phyloP scores from a whole-genome alignment of 2,329 filamentous ascomycete species.

The Sarocladium kiliense region DNA sequence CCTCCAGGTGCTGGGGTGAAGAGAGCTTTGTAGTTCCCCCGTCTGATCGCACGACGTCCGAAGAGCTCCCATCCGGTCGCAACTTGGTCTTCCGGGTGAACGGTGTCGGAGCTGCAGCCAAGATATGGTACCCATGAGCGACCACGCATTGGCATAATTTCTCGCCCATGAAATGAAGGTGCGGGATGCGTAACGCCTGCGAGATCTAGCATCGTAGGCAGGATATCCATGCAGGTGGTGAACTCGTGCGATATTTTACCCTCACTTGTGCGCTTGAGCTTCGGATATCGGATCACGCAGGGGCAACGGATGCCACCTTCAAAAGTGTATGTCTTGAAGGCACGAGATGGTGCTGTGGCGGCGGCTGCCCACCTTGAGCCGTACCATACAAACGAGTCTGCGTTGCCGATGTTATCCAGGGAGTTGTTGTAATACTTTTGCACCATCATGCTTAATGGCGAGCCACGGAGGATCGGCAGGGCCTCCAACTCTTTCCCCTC shows the following conservation, averaged over 20 bases:
- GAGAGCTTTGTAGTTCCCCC: constrained; percentile 51
- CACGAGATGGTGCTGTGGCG: constrained; percentile 29
- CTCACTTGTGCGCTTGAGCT: background rate
- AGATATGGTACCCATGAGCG: constrained; percentile 15
- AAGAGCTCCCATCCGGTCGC: constrained; percentile 49
- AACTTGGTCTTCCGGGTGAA: constrained; percentile 34
- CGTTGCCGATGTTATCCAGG: constrained; percentile 50
- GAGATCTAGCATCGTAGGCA: constrained; percentile 42
- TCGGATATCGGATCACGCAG: constrained; percentile 3
- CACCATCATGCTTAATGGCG: constrained; percentile 36
- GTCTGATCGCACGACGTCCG: constrained; percentile 45
- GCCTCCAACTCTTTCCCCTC: constrained; percentile 56
- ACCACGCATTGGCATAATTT: constrained; percentile 46
- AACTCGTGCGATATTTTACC: constrained; percentile 14
- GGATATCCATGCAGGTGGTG: constrained; percentile 43
- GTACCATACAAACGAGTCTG: constrained; percentile 56
- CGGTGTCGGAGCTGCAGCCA: background rate
- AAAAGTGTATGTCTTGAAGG: constrained; percentile 34
- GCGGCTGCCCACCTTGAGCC: constrained; percentile 48
- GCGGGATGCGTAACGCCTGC: constrained; percentile 33
- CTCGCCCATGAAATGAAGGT: constrained; percentile 32
- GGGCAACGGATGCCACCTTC: constrained; percentile 36
- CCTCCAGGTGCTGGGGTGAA: constrained; percentile 45
- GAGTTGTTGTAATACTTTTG: constrained; percentile 49
- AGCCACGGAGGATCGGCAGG: background rate